phyloP scores from a whole-genome alignment of 495 filamentous ascomycete genomes.

The Saxispiralis lemnorum region DNA sequence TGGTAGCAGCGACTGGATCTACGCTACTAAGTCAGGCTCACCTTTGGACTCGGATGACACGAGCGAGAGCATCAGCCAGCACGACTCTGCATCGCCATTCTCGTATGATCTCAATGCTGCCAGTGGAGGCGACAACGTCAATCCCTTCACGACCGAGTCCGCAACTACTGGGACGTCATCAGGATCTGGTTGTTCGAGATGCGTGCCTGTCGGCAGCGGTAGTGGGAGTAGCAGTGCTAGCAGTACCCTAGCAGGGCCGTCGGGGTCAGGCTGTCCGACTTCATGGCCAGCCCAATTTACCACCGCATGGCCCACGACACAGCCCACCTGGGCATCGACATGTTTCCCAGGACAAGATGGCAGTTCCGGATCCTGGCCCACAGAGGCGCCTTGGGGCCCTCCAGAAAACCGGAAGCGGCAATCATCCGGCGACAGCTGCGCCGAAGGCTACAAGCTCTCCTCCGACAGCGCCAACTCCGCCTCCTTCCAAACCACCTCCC shows the following conservation, averaged over 20 bases:
- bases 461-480: background rate
- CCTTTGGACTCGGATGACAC: conserved; percentile 36
- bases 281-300: background rate
- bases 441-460: background rate
- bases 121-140: conserved; percentile 33
- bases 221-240: background rate
- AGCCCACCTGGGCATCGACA: background rate
- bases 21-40: conserved; percentile 40
- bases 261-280: background rate
- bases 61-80: conserved; percentile 35
- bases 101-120: conserved; percentile 38
- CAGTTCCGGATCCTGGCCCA: background rate
- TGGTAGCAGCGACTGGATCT: conserved; percentile 43
- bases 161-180: background rate
- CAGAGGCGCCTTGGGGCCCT: background rate
- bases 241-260: background rate
- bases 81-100: conserved; percentile 39
- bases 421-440: background rate
- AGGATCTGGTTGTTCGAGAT: background rate
- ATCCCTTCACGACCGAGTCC: conserved; percentile 36
- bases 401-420: background rate
- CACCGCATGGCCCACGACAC: background rate
- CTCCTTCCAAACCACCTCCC: background rate
- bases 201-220: background rate
- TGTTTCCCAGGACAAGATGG: background rate